Percentiles rank a stretch among this genome's conserved stretches.
Conservation (phyloP, 164 flowering plant genomes). For the Magnolia officinalis region DNA sequence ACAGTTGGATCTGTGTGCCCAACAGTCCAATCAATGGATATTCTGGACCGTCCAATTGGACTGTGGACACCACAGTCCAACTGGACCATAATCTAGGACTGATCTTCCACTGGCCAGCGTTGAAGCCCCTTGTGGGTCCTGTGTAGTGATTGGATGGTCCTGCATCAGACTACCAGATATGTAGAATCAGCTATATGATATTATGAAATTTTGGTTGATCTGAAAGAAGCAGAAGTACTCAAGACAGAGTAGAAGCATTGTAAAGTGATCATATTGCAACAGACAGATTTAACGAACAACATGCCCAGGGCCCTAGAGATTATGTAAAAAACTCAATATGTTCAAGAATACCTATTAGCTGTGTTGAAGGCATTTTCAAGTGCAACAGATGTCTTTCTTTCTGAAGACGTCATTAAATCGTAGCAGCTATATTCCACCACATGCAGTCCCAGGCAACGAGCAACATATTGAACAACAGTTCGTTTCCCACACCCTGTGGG, state of each 20-base stretch:
- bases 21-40: too few relatives aligned
- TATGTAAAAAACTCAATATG: not conserved
- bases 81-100: too few relatives aligned
- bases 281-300: not conserved
- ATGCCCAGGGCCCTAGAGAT: not conserved
- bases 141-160: too few relatives aligned
- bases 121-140: too few relatives aligned
- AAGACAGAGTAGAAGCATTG: conserved; percentile 2
- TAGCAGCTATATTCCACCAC: conserved; percentile 85
- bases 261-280: not conserved
- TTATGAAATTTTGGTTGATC: too few relatives aligned
- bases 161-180: too few relatives aligned
- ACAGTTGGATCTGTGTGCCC: too few relatives aligned
- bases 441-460: conserved; percentile 74
- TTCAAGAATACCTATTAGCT: conserved; percentile 54
- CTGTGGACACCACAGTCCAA: too few relatives aligned
- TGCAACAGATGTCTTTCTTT: conserved; percentile 56
- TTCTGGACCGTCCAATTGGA: too few relatives aligned
- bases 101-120: too few relatives aligned
- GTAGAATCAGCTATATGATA: too few relatives aligned
- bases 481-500: conserved; percentile 85
- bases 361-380: conserved; percentile 68
- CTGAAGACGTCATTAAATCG: conserved; percentile 58
- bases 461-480: conserved; percentile 75
- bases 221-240: too few relatives aligned